These are phyloP conservation scores for Neurospora hispaniola DNA, from an alignment of 495 filamentous ascomycete genomes.

Conservation along the genomic window DNA sequence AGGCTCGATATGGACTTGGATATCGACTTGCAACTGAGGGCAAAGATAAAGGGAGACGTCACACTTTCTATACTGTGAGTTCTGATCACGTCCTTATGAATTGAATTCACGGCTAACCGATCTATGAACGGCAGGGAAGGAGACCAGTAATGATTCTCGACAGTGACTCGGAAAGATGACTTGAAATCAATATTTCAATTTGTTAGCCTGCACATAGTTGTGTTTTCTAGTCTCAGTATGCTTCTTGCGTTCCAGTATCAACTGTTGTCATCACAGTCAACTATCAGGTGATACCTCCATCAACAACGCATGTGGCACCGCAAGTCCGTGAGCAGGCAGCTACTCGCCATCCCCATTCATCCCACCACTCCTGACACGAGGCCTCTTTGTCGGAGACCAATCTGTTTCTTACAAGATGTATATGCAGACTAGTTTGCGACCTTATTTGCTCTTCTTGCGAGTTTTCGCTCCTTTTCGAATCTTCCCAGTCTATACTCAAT, in stretches of 20 bases:
- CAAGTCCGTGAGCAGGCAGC: background rate
- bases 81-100: background rate
- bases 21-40: conserved; percentile 19
- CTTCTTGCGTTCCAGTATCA: background rate
- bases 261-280: background rate
- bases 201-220: background rate
- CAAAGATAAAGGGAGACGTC: conserved; percentile 18
- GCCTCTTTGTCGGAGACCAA: background rate
- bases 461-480: background rate
- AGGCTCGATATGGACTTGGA: conserved; percentile 21
- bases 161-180: background rate
- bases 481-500: background rate
- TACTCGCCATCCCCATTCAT: background rate
- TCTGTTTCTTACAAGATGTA: background rate
- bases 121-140: background rate
- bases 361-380: background rate
- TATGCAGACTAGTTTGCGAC: background rate
- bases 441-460: background rate
- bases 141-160: background rate
- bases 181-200: background rate
- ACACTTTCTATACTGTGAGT: conserved; percentile 18
- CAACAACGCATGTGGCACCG: background rate
- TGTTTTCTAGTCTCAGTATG: background rate
- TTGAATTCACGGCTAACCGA: background rate
- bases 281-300: background rate